Conservation (phyloP, 495 filamentous ascomycete genomes). For the Neurospora hispaniola region DNA sequence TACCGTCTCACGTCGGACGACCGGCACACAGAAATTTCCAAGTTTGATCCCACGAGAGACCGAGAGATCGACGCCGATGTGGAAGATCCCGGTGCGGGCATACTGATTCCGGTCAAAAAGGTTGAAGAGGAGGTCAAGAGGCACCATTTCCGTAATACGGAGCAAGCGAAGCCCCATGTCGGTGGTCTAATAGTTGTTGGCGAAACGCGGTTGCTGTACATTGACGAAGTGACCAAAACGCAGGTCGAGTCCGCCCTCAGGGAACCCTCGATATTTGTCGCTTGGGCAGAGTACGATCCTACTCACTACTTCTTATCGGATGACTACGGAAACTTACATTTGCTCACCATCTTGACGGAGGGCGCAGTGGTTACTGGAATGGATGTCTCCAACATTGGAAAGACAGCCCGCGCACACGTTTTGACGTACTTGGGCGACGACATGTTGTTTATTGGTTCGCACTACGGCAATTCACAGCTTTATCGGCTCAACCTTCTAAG, state of each 20-base stretch:
- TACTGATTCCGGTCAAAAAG: conserved; percentile 73
- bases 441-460: conserved; percentile 77
- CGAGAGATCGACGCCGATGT: conserved; percentile 45
- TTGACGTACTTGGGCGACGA: conserved; percentile 72
- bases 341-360: conserved; percentile 64
- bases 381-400: conserved; percentile 52
- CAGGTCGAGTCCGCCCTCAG: conserved; percentile 48
- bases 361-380: conserved; percentile 40
- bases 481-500: conserved; percentile 42
- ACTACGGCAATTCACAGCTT: conserved; percentile 85
- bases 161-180: conserved; percentile 35
- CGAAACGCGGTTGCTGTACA: conserved; percentile 74
- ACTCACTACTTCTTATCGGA: conserved; percentile 79
- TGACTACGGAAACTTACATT: conserved; percentile 72
- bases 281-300: conserved; percentile 76
- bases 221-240: conserved; percentile 59
- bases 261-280: conserved; percentile 70
- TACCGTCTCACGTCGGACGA: conserved; percentile 46
- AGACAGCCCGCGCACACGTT: conserved; percentile 61
- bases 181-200: conserved; percentile 76
- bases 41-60: conserved; percentile 36
- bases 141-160: conserved; percentile 40
- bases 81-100: conserved; percentile 60
- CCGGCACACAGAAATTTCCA: conserved; percentile 31
- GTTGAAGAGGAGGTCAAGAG: conserved; percentile 39